phyloP scores from a whole-genome alignment of 441 rosid species.

The Capsella rubella region DNA sequence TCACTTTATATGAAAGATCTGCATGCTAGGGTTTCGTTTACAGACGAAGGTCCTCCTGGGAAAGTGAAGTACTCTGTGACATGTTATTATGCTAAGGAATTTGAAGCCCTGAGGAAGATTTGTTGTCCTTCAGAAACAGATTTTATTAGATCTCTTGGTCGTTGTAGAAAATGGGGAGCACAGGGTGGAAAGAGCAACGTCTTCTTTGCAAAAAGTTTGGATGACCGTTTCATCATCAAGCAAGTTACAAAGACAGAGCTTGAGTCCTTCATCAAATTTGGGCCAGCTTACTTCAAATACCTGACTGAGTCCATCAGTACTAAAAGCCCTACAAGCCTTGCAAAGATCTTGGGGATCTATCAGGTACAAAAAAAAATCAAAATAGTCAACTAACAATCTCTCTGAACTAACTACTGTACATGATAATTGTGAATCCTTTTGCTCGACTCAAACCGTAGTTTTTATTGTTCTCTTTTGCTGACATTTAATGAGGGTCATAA shows the following conservation, averaged over 20 bases:
- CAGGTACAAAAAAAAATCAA: constrained; percentile 54
- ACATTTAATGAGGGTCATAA: neutral
- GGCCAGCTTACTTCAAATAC: constrained; percentile 69
- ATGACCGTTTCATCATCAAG: constrained; percentile 77
- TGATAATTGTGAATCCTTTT: constrained; percentile 5
- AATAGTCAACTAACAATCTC: constrained; percentile 1
- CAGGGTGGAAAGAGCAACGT: constrained; percentile 89
- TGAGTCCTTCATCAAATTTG: constrained; percentile 79
- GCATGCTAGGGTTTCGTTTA: constrained; percentile 64
- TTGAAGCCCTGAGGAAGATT: constrained; percentile 75
- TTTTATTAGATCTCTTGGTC: constrained; percentile 75
- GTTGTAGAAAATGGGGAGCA: constrained; percentile 87
- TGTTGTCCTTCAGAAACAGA: constrained; percentile 77
- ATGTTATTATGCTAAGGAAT: constrained; percentile 75
- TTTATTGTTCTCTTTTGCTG: constrained; percentile 24
- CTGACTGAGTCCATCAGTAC: constrained; percentile 63
- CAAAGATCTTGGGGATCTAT: constrained; percentile 81
- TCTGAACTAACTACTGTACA: constrained; percentile 8
- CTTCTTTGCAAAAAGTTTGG: constrained; percentile 82
- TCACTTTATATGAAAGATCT: constrained; percentile 57
- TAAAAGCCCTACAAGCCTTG: constrained; percentile 77
- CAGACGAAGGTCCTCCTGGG: constrained; percentile 67
- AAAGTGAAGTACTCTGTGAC: constrained; percentile 69
- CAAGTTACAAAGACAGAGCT: constrained; percentile 84
- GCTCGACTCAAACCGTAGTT: neutral